Evolutionary conservation across 164 flowering plant genomes (phyloP), one percentile per base, ranked within the genome.

Genomic region (Aristolochia contorta): DNA sequence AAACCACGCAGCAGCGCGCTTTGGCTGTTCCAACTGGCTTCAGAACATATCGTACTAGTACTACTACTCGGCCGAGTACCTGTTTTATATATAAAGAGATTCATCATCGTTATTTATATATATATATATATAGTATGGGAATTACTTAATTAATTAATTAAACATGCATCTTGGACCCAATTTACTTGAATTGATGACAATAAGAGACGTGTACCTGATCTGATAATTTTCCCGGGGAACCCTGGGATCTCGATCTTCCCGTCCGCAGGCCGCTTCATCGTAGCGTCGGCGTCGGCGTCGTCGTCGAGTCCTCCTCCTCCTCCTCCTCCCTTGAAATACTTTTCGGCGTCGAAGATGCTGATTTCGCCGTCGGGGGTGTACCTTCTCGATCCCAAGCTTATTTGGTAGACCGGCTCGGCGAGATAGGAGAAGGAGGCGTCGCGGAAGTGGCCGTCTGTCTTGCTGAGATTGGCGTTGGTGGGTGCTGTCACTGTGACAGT

Each of bases 11-110:
- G 54, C 23, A 91, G 58, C 7, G 78, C 79, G 13, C 71, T 80
- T 57, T 79, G 86, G 79, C 98, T 89, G 72, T 91, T 84, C 79
- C 73, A 77, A 62, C 98, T 89, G 3, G 81, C 74, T 64, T 82
- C 85, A 6, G 98, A 89, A 18, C 62, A 71, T n/a, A n/a, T n/a
- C 55, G 64, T 48, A 66, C 92, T 84, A 4, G 79, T n/a, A n/a
- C n/a, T n/a, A n/a, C n/a, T n/a, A n/a, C n/a, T n/a, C n/a, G n/a
- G n/a, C n/a, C n/a, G n/a, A n/a, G n/a, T n/a, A n/a, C n/a, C n/a
- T n/a, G n/a, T n/a, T n/a, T n/a, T n/a, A n/a, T n/a, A n/a, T n/a
- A n/a, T n/a, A n/a, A n/a, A n/a, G n/a, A n/a, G n/a, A n/a, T n/a
- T n/a, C n/a, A n/a, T n/a, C n/a, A n/a, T n/a, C n/a, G n/a, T n/a